Percentiles rank a stretch among this genome's conserved stretches.
Conservation (phyloP, 805 yeast species). For the Vanderwaltozyma yarrowii region DNA sequence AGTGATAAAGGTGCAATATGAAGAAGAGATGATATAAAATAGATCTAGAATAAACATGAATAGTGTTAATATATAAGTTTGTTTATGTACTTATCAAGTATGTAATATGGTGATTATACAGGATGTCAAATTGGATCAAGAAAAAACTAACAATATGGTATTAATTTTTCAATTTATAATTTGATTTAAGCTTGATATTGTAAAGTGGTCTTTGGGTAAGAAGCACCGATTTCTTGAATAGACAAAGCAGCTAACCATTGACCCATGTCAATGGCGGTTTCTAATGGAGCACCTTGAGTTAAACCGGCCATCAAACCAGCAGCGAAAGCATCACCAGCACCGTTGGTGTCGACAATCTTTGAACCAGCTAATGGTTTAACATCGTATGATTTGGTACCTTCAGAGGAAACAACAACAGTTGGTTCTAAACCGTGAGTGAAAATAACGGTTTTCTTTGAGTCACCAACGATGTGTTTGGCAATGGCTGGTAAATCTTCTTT, state of each 20-base stretch:
- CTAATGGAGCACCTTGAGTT: slow-evolving; percentile 58
- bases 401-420: slow-evolving; percentile 65
- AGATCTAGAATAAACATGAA: too few species aligned
- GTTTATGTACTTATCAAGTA: too few species aligned
- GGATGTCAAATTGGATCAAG: too few species aligned
- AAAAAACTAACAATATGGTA: too few species aligned
- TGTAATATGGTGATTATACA: too few species aligned
- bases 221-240: slow-evolving; percentile 89
- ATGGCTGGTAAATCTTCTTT: slow-evolving; percentile 56
- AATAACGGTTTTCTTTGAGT: slow-evolving; percentile 76
- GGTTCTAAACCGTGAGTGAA: slow-evolving; percentile 95
- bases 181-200: slow-evolving; percentile 29
- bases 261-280: slow-evolving; percentile 64
- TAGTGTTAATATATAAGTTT: too few species aligned
- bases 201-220: slow-evolving; percentile 52
- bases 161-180: too few species aligned
- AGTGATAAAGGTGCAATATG: too few species aligned
- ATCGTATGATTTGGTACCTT: slow-evolving; percentile 42
- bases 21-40: too few species aligned
- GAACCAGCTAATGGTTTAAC: slow-evolving; percentile 62
- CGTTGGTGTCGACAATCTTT: slow-evolving; percentile 85
- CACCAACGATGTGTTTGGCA: slow-evolving; percentile 55
- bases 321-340: slow-evolving; percentile 98
- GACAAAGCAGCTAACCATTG: slow-evolving; percentile 95
- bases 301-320: slow-evolving; percentile 90